Evolutionary conservation across 495 filamentous ascomycete genomes (phyloP), one percentile per base, ranked within the genome.

Genomic region (Aspergillus bridgeri): DNA sequence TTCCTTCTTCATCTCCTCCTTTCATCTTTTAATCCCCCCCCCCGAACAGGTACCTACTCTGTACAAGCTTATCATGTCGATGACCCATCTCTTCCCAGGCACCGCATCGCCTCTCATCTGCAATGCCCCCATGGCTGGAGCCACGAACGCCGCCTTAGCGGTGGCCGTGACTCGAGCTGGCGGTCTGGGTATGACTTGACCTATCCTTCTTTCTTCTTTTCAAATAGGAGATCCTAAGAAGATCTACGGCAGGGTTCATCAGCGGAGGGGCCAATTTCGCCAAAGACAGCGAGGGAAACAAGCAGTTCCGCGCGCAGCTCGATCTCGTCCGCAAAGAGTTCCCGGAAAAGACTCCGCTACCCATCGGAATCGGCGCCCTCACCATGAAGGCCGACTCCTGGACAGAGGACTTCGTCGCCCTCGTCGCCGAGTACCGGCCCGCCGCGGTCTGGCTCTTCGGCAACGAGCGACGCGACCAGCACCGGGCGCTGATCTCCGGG

Each of bases 171-270:
- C 48, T 15, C 8, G 11, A 6, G 48, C 48, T n/a, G 48, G 48
- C 3, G 48, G 48, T 24, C 17, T 24, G 2, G 48, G 48, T 50
- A 50, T 6, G 15, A 50, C 17, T 1, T 7, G 7, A 13, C 24
- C 6, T 29, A 9, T n/a, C n/a, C n/a, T n/a, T n/a, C n/a, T n/a
- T n/a, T n/a, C n/a, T n/a, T n/a, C n/a, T n/a, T n/a, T n/a, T n/a
- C n/a, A n/a, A n/a, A n/a, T n/a, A n/a, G n/a, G n/a, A n/a, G n/a
- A n/a, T n/a, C n/a, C n/a, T n/a, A n/a, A n/a, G n/a, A n/a, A n/a
- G n/a, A n/a, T n/a, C n/a, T n/a, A n/a, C n/a, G n/a, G n/a, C 23
- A 50, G 48, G 48, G 7, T 50, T 50, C 23, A 50, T 50, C 23
- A 24, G 21, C 48, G 48, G 48, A n/a, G 48, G 48, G 8, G 21